phyloP scores from a whole-genome alignment of 1,284 basidiomycete genomes.

The Cryptococcus wingfieldii region DNA sequence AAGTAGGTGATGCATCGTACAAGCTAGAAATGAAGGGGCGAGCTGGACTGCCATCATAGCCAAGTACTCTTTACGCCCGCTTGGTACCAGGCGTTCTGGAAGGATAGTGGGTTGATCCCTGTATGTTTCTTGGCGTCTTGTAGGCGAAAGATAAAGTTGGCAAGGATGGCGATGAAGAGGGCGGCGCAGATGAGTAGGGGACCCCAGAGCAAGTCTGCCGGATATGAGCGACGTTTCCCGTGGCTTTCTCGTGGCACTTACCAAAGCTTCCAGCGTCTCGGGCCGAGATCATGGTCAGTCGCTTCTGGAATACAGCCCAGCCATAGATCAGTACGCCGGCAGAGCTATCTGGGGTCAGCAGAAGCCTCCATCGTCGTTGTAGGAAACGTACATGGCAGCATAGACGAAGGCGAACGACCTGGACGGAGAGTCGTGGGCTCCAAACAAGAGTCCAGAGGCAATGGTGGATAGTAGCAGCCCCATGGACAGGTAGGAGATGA shows the following conservation, averaged over 20 bases:
- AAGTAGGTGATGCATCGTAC: neutral
- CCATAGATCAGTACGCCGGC: conserved; percentile 62
- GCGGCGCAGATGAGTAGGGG: conserved; percentile 73
- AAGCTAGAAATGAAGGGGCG: neutral
- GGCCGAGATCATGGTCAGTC: conserved; percentile 84
- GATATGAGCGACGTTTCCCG: neutral
- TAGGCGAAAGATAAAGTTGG: conserved; percentile 75
- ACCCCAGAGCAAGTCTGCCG: conserved; percentile 69
- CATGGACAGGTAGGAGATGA: conserved; percentile 86
- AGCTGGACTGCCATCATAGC: neutral
- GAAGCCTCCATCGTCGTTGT: neutral
- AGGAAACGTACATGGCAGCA: conserved; percentile 59
- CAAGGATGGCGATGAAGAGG: conserved; percentile 76
- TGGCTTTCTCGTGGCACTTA: conserved; percentile 44
- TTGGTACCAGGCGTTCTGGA: conserved; percentile 33
- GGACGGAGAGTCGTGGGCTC: conserved; percentile 61
- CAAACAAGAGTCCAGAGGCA: conserved; percentile 64
- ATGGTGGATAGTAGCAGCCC: conserved; percentile 81
- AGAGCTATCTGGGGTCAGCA: conserved; percentile 30
- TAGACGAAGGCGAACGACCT: conserved; percentile 79
- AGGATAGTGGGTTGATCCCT: conserved; percentile 33
- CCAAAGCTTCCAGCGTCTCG: conserved; percentile 90
- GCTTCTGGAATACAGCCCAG: conserved; percentile 78
- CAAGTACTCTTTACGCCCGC: conserved; percentile 26
- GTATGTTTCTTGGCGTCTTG: conserved; percentile 30